phyloP scores from a whole-genome alignment of 2,329 filamentous ascomycete species.

The Rugonectria rugulosa region DNA sequence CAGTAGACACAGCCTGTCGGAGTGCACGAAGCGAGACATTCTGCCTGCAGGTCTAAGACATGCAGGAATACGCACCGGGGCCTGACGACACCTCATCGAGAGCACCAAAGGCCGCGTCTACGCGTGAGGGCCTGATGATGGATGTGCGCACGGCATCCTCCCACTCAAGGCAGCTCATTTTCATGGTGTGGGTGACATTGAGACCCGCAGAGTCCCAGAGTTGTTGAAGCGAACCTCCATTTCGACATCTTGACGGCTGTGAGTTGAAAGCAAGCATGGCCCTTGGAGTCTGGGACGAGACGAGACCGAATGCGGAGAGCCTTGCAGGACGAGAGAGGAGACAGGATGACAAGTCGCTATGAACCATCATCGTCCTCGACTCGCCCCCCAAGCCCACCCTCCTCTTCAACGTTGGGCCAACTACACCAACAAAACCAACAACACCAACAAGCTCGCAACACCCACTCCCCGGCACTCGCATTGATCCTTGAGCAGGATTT shows the following conservation, averaged over 20 bases:
- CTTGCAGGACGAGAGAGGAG: slow-evolving; percentile 5
- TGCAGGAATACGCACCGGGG: slow-evolving; percentile 34
- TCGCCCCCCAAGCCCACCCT: not conserved
- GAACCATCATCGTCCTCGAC: slow-evolving; percentile 7
- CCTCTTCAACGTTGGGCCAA: too few relatives aligned
- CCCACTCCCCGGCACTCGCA: slow-evolving; percentile 32
- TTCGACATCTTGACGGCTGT: slow-evolving; percentile 9
- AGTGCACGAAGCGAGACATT: slow-evolving; percentile 47
- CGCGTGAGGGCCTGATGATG: not conserved
- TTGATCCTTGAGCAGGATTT: slow-evolving; percentile 33
- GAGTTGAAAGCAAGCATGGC: slow-evolving; percentile 20
- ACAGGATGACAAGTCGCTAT: slow-evolving; percentile 18
- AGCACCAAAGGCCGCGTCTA: slow-evolving; percentile 14
- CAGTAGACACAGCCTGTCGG: slow-evolving; percentile 42
- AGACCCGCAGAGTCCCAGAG: slow-evolving; percentile 20
- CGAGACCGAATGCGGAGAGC: not conserved
- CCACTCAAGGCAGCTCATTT: slow-evolving; percentile 15
- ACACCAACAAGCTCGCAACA: slow-evolving; percentile 19
- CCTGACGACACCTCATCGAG: slow-evolving; percentile 33
- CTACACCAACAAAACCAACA: slow-evolving; percentile 20
- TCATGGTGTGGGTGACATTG: slow-evolving; percentile 17
- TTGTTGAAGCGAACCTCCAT: slow-evolving; percentile 21
- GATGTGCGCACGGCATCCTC: slow-evolving; percentile 8
- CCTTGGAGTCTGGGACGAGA: slow-evolving; percentile 17
- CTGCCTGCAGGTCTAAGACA: slow-evolving; percentile 46